Evolutionary conservation across 2,329 filamentous ascomycete species (phyloP), one percentile per base, ranked within the genome.

Genomic region (Alternaria ethzedia): DNA sequence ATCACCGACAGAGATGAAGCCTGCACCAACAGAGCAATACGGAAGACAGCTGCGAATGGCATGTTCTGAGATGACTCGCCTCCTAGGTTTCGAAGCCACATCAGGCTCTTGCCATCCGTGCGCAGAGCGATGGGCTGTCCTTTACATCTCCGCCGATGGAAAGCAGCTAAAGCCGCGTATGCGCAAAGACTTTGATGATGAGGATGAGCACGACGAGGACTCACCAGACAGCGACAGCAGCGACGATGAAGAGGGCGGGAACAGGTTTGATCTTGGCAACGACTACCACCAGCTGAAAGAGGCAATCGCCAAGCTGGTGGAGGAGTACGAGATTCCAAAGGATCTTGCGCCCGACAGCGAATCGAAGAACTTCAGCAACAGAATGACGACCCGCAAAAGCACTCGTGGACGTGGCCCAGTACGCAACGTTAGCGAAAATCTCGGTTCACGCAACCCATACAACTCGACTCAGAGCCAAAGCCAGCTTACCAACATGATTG

Each of bases 251-350:
- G 79, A 79, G 20, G 71, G 78, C 6, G 78, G 77, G 3, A 80
- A 83, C 44, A 79, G 80, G 11, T 75, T 84, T 0, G 91, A 92
- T 56, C 83, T 93, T 4, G 89, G 92, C 77, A 92, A 91, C 70
- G 91, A 94, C 73, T 94, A 94, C 69, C 91, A 94, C 74, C 90
- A 92, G 67, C 81, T 96, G 5, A 90, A 94, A 61, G 90, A 93
- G 64, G 92, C 92, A 0, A 92, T 96, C 57, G 82, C 93, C 63
- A 94, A 91, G 75, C 84, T 96, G 5, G 91, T 96, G 1, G 88
- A 93, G 72, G 92, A 96, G 67, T 94, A 91, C 65, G 92, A 96
- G 72, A 91, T 94, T 46, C 90, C 91, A 0, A 88, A 90, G 57
- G 88, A 86, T 45, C 80, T 90, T 11, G 87, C 90, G 49, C 85